A percentile compares a stretch with the other conserved stretches of the same genome.
These are phyloP conservation scores for Protoeuglena noctilucae DNA, from an alignment of 139 green algal species.

Conservation along the genomic window DNA sequence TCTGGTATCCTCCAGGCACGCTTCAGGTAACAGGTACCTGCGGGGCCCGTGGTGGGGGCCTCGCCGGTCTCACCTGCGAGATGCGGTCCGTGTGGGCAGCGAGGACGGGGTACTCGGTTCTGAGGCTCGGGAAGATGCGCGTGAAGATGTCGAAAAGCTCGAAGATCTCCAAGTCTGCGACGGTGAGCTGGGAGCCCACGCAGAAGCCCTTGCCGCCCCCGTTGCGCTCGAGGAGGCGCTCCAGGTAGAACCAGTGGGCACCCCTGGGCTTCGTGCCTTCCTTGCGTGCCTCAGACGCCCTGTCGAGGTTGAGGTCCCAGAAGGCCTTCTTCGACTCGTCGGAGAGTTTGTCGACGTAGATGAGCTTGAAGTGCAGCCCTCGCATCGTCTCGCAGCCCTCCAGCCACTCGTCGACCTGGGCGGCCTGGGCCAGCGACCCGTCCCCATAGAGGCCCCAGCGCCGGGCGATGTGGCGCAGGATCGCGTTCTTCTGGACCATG, in stretches of 20 bases:
- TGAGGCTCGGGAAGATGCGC: not conserved
- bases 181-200: not conserved
- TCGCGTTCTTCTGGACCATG: not conserved
- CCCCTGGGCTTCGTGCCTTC: too few relatives aligned
- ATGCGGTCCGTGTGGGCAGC: not conserved
- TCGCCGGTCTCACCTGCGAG: too few relatives aligned
- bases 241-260: not conserved
- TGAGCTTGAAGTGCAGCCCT: not conserved
- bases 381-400: not conserved
- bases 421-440: not conserved
- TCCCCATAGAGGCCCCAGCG: not conserved
- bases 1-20: too few relatives aligned
- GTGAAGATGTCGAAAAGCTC: not conserved
- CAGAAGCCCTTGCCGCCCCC: not conserved
- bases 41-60: too few relatives aligned
- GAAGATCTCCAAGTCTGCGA: not conserved
- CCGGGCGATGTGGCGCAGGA: not conserved
- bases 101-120: not conserved
- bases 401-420: not conserved
- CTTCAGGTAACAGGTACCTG: too few relatives aligned
- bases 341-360: not conserved
- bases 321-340: not conserved
- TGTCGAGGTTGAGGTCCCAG: too few relatives aligned
- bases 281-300: too few relatives aligned
- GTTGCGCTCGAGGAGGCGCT: not conserved